Conservation (phyloP, 352 stramenopile species). For the Pythium dissotocum region DNA sequence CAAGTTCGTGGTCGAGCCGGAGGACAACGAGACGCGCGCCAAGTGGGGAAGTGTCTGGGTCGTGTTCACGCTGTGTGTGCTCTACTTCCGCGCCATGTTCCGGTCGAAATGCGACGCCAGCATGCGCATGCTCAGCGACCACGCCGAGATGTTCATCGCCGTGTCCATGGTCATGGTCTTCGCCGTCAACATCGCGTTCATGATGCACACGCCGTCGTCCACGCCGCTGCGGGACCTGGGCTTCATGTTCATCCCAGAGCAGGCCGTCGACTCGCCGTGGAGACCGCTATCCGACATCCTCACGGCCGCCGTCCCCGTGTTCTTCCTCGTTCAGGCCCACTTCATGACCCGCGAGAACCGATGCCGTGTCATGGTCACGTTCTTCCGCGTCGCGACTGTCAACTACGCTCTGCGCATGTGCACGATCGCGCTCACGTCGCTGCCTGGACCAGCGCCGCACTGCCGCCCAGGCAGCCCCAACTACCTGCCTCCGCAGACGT, state of each 20-base stretch:
- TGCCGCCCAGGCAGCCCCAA: conserved; percentile 30
- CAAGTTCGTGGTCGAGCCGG: conserved; percentile 32
- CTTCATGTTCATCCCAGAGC: conserved; percentile 45
- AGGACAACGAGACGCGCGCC: conserved; percentile 16
- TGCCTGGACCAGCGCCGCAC: conserved; percentile 46
- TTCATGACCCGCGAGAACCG: conserved; percentile 35
- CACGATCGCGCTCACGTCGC: conserved; percentile 43
- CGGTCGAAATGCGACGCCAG: conserved; percentile 21
- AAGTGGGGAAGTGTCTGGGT: conserved; percentile 26
- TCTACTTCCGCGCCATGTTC: conserved; percentile 19
- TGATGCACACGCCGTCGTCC: conserved; percentile 37
- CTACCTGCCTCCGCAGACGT: conserved; percentile 38
- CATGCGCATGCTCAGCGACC: conserved; percentile 26
- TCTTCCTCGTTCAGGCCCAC: conserved; percentile 34
- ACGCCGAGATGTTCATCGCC: conserved; percentile 40
- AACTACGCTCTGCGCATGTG: conserved; percentile 42
- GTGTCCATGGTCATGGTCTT: conserved; percentile 41
- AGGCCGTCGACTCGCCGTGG: conserved; percentile 34
- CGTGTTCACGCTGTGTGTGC: conserved; percentile 16
- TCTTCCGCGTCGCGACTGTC: conserved; percentile 48
- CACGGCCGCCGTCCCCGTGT: conserved; percentile 35
- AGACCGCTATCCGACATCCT: conserved; percentile 43
- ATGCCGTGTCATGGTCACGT: conserved; percentile 34
- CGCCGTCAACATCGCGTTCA: conserved; percentile 45
- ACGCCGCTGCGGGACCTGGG: conserved; percentile 44